Percentiles rank a stretch among this genome's conserved stretches.
Conservation (phyloP, 1,284 basidiomycete species). For the Tausonia pullulans region DNA sequence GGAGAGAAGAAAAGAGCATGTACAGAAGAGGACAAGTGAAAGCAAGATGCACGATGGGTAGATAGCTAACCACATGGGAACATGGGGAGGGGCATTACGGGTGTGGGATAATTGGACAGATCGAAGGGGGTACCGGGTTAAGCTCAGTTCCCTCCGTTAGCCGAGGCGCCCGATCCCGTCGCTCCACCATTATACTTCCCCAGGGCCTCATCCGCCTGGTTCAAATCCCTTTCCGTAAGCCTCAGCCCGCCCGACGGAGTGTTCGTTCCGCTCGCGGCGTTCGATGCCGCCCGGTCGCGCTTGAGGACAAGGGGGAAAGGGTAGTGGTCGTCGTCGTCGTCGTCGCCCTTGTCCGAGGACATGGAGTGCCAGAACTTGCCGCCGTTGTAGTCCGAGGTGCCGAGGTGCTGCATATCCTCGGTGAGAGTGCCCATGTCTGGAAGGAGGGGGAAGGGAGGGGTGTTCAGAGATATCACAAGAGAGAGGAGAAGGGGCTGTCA, state of each 20-base stretch:
- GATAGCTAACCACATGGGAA: no score
- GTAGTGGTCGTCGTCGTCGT: constrained; percentile 84
- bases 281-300: constrained; percentile 70
- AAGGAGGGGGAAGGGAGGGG: not conserved
- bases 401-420: constrained; percentile 81
- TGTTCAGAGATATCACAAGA: not conserved
- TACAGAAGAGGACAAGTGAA: no score
- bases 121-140: no score
- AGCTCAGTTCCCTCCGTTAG: no score
- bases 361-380: constrained; percentile 41
- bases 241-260: constrained; percentile 73
- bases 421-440: constrained; percentile 69
- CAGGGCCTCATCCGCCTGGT: constrained; percentile 10
- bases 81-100: no score
- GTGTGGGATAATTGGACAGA: no score
- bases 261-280: constrained; percentile 65
- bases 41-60: no score
- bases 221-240: constrained; percentile 52
- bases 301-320: constrained; percentile 89
- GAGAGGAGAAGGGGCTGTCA: not conserved
- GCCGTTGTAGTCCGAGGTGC: constrained; percentile 80
- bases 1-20: no score
- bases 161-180: no score
- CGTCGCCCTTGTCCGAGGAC: constrained; percentile 35
- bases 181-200: constrained; percentile 2